Evolutionary conservation across 306 rosid species (phyloP), one percentile per base, ranked within the genome.

Genomic region (barrel medic (Medicago truncatula)): DNA sequence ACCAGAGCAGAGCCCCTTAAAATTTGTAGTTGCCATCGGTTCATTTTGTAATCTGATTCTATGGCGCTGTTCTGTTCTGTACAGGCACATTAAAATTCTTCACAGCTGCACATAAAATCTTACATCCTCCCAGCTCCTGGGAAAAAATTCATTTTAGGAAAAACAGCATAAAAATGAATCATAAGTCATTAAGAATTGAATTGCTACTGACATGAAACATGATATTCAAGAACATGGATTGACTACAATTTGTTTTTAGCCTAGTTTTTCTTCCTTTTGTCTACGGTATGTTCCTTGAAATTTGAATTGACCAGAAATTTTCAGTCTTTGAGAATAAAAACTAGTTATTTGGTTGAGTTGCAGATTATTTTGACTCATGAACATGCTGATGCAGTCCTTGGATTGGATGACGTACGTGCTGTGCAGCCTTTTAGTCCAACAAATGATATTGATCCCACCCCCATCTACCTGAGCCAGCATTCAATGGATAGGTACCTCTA

Each of bases 341-440:
- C 71, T 70, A 25, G 20, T 66, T 63, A 52, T 47, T 47, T 83
- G 61, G 58, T 59, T 78, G 18, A 54, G 44, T 75, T 88, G 87
- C 97, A 95, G 99, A 88, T 95, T 80, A 76, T 95, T 83, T 89
- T 95, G 89, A 92, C 99, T 80, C 99, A 95, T 82, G 99, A 92
- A 76, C 99, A 95, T 84, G 99, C 99, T 4, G 99, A 95, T 87
- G 99, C 99, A 63, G 95, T 90, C 81, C 97, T 95, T 88, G 99
- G 99, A 75, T 87, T 95, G 87, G 99, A 95, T 90, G 99, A 95
- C 73, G 68, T 95, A 76, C 96, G 99, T 40, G 88, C 91, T 71
- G 88, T 95, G 40, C 99, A 95, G 86, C 96, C 93, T 60, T 83
- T 25, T 82, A 92, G 97, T 78, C 78, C 97, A 39, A 85, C 82